Evolutionary conservation across 2,329 filamentous ascomycete genomes (phyloP).

Genomic region (Penicillium janthinellum): DNA sequence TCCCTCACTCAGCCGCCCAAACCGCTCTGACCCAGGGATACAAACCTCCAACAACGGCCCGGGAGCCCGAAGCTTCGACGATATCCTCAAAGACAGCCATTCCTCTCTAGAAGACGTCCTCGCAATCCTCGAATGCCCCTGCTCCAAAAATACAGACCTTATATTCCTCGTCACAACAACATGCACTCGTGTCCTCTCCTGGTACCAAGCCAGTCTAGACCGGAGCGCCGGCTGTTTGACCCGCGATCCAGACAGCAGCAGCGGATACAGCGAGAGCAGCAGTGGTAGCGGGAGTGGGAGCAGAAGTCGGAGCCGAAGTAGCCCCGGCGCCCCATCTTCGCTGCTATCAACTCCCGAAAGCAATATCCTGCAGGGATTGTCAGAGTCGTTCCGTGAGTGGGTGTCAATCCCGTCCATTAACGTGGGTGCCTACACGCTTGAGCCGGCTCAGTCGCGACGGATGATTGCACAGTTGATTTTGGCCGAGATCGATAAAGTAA

Average conservation of each 20-base stretch:
- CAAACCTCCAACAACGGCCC: not conserved
- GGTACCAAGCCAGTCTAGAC: constrained; percentile 8
- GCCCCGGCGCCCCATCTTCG: not conserved
- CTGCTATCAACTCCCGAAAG: not conserved
- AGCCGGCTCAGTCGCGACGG: constrained; percentile 3
- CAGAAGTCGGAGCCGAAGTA: not conserved
- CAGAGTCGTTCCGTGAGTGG: constrained; percentile 4
- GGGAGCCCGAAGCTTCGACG: constrained; percentile 7
- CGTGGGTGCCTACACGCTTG: constrained; percentile 5
- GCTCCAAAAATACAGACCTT: constrained; percentile 4
- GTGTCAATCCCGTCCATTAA: constrained; percentile 6
- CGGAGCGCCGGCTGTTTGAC: not conserved
- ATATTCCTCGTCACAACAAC: constrained; percentile 5
- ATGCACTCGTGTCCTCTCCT: constrained; percentile 7
- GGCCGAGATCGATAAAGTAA: not conserved
- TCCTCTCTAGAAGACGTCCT: constrained; percentile 5
- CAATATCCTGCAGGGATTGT: not conserved
- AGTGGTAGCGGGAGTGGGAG: not conserved
- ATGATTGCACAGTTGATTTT: not conserved
- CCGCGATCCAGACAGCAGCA: constrained; percentile 5
- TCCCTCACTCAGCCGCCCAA: not conserved
- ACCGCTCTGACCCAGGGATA: not conserved
- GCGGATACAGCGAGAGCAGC: not conserved
- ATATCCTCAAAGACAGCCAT: constrained; percentile 7
- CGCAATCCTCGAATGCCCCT: constrained; percentile 5